phyloP scores from a whole-genome alignment of 2,329 filamentous ascomycete genomes.

The Venturia carpophila region DNA sequence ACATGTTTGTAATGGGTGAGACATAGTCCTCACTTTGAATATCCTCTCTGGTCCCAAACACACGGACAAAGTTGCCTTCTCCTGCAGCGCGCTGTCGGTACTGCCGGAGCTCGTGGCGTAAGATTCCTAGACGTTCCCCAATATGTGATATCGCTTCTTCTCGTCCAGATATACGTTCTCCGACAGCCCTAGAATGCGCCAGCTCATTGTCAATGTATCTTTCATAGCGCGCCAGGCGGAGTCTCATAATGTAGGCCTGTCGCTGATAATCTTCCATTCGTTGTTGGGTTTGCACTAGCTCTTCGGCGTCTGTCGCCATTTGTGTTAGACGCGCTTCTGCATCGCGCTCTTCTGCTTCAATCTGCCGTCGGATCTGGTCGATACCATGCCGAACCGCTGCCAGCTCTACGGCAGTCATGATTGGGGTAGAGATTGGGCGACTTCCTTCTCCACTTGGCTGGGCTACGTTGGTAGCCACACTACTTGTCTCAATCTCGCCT shows the following conservation, averaged over 20 bases:
- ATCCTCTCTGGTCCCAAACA: slow-evolving; percentile 42
- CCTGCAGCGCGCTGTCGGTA: background rate
- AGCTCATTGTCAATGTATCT: background rate
- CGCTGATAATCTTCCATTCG: background rate
- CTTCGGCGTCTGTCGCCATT: slow-evolving; percentile 8
- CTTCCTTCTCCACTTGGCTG: background rate
- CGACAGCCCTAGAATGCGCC: background rate
- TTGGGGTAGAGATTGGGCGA: background rate
- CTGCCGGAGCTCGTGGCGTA: background rate
- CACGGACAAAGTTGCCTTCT: slow-evolving; percentile 23
- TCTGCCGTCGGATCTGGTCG: background rate
- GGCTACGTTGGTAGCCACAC: background rate
- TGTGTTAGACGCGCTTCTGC: background rate
- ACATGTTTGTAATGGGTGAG: slow-evolving; percentile 42
- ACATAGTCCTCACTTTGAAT: slow-evolving; percentile 41
- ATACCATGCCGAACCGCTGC: slow-evolving; percentile 9
- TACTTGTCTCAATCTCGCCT: background rate
- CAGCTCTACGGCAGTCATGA: background rate
- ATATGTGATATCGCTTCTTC: background rate
- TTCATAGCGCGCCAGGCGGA: background rate
- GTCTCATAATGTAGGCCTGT: background rate
- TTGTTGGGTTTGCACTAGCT: background rate
- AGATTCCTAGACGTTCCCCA: background rate
- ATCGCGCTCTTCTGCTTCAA: slow-evolving; percentile 2
- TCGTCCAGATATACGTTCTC: background rate